phyloP scores from a whole-genome alignment of 2,329 filamentous ascomycete species.

The Hypoxylon sp. region DNA sequence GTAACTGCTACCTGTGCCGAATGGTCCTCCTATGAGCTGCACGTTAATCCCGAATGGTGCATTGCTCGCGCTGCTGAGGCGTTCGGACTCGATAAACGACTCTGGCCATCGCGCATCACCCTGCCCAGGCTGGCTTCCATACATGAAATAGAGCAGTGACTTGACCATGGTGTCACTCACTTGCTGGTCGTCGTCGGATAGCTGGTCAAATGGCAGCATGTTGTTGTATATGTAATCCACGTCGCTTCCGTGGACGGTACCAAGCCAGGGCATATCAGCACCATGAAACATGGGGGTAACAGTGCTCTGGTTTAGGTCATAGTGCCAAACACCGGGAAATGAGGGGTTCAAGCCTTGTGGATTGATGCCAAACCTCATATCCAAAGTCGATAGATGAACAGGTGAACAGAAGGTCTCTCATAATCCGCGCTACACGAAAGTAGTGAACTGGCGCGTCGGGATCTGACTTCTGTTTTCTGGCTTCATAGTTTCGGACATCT shows the following conservation, averaged over 20 bases:
- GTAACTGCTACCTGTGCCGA: too few relatives aligned
- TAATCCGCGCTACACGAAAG: constrained; percentile 31
- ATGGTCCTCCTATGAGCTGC: too few relatives aligned
- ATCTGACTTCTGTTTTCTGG: constrained; percentile 29
- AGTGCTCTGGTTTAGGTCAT: constrained; percentile 45
- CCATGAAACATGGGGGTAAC: constrained; percentile 35
- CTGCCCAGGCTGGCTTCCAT: too few relatives aligned
- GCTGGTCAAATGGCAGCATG: constrained; percentile 30
- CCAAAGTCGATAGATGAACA: constrained; percentile 36
- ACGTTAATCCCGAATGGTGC: too few relatives aligned
- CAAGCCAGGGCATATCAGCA: constrained; percentile 40
- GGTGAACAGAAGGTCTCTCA: constrained; percentile 36
- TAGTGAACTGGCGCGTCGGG: constrained; percentile 26
- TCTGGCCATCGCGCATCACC: too few relatives aligned
- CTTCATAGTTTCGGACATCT: constrained; percentile 33
- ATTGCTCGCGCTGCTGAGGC: too few relatives aligned
- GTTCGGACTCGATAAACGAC: too few relatives aligned
- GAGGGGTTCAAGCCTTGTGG: constrained; percentile 8
- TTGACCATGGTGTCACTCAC: constrained; percentile 26
- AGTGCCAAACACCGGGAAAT: constrained; percentile 35
- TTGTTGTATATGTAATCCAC: constrained; percentile 40
- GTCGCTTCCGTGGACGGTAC: constrained; percentile 40
- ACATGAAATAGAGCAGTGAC: constrained; percentile 35
- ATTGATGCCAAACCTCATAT: constrained; percentile 31
- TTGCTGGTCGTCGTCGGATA: constrained; percentile 27